phyloP scores from a whole-genome alignment of 140 eudicot species.

The Erigeron philadelphicus region DNA sequence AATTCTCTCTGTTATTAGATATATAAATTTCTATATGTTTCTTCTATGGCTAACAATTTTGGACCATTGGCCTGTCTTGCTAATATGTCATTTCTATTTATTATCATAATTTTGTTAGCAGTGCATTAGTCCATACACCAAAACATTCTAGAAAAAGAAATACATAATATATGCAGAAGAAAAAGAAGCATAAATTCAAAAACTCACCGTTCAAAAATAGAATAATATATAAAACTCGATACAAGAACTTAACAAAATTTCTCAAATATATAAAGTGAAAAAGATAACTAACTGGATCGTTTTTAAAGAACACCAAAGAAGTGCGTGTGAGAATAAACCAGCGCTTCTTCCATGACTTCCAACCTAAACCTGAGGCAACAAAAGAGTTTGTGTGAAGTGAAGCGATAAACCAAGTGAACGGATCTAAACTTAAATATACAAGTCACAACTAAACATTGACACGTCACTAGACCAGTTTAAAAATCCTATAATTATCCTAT shows the following conservation, averaged over 20 bases:
- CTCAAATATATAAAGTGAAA: conserved; percentile 6
- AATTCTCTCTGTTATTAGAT: neutral
- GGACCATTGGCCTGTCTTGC: neutral
- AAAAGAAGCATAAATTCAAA: conserved; percentile 8
- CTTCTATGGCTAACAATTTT: neutral
- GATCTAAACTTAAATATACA: neutral
- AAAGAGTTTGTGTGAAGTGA: conserved; percentile 14
- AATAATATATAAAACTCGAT: no score
- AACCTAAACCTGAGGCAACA: conserved; percentile 73
- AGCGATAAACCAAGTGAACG: neutral
- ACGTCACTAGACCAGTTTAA: neutral
- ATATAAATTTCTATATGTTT: neutral
- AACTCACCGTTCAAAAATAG: neutral
- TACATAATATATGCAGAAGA: neutral
- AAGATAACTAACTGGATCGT: conserved; percentile 73
- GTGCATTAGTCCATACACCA: neutral
- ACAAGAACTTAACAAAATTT: neutral
- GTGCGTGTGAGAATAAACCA: conserved; percentile 99
- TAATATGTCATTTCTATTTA: neutral
- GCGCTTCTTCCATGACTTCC: conserved; percentile 99
- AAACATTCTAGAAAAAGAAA: conserved; percentile 4
- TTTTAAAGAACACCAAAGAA: conserved; percentile 92
- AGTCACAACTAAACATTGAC: neutral
- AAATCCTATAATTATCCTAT: neutral
- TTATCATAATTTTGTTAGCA: neutral